Evolutionary conservation across 163 green algal genomes (phyloP).

Genomic region (Prototheca stagnorum): DNA sequence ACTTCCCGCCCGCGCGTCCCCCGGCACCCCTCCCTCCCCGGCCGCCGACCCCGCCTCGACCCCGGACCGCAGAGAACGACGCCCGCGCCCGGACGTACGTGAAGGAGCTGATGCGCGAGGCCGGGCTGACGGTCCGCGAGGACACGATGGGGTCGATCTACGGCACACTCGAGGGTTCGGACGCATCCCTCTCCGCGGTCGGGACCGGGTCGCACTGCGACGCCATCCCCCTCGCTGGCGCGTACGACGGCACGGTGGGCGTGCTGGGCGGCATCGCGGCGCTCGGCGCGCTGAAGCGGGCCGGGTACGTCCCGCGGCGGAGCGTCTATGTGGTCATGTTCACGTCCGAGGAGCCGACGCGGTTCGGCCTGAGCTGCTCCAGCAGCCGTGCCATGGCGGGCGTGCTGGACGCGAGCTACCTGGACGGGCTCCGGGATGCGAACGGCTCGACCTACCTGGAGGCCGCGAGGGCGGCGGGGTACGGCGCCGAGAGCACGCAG

Average conservation of each 20-base stretch:
- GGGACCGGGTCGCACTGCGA: conserved; percentile 80
- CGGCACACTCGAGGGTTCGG: conserved; percentile 42
- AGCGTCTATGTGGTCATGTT: conserved; percentile 84
- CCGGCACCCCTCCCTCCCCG: no score
- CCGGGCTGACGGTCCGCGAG: conserved; percentile 46
- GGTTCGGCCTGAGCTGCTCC: conserved; percentile 78
- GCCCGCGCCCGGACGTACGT: conserved; percentile 58
- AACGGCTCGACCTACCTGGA: conserved; percentile 50
- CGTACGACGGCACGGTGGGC: conserved; percentile 85
- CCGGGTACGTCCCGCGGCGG: conserved; percentile 53
- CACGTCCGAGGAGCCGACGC: conserved; percentile 86
- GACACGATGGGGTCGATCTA: conserved; percentile 89
- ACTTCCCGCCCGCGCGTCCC: background rate
- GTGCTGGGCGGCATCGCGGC: conserved; percentile 86
- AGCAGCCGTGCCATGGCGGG: conserved; percentile 41
- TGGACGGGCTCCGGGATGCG: conserved; percentile 50
- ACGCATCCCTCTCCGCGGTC: conserved; percentile 35
- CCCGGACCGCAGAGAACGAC: no score
- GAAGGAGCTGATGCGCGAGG: conserved; percentile 58
- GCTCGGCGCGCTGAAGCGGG: conserved; percentile 47
- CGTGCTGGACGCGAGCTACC: conserved; percentile 23
- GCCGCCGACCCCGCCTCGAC: no score
- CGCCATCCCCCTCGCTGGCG: conserved; percentile 79
- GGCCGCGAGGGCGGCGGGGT: conserved; percentile 47
- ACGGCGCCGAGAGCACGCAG: conserved; percentile 27